Evolutionary conservation across 1,284 basidiomycete species (phyloP), one percentile per base, ranked within the genome.

Genomic region (Cryptococcus neoformans): DNA sequence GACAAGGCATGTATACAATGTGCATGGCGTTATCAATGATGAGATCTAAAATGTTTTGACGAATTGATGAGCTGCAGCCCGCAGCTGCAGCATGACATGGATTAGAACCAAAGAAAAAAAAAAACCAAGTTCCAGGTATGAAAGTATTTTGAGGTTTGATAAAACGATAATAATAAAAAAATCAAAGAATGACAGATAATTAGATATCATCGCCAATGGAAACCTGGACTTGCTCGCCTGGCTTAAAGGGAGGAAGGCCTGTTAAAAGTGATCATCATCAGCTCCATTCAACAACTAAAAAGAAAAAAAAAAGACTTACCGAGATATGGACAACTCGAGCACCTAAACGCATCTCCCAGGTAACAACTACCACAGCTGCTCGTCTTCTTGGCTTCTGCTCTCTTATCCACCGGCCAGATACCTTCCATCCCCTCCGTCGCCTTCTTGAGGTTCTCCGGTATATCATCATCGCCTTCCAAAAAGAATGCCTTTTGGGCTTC

Each of bases 321-420:
- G 49, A 93, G 82, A 78, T 97, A 99, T 35, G 95, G 96, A 76
- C 95, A 99, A 58, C 90, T 86, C 16, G 87, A 88, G 78, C 95
- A 99, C 66, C 95, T 82, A 81, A 99, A 99, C 1, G 95, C 96
- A 78, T 99, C 95, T 9, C 95, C 96, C 51, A 99, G 81, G 81
- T 92, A 98, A 81, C 95, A 99, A 78, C 83, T 96, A n/a, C 93
- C 94, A 80, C 95, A 99, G 69, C 90, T 93, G 73, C 90, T 93
- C 49, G 93, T 98, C 65, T 57, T 87, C 69, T 79, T 81, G 66
- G 84, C 81, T 51, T 81, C 80, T 7, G 90, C 84, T 68, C 86
- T 86, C 62, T 81, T 81, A 36, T 86, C 81, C 61, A 80, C 79
- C 16, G 64, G 78, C 76, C 66, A 79, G 16, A 77, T 60, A 12